Base-by-base conservation (phyloP, 306 rosid genomes). In the Cicer pinnatifidum region DNA sequence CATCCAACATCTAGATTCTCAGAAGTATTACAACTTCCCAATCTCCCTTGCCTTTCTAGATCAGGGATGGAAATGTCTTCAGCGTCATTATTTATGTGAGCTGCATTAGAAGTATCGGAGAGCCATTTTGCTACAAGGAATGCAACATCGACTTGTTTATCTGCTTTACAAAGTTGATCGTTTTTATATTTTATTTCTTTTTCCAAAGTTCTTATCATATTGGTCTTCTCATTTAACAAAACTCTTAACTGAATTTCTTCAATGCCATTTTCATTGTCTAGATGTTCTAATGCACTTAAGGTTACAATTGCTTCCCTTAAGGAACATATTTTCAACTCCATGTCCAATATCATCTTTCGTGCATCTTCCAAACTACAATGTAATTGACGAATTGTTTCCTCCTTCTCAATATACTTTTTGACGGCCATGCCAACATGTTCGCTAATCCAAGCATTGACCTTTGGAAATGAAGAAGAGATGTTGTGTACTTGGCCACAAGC, bases 351-450 rank as follows among this genome's bases (percentile, higher is more conserved):
- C 91, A 84, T 80, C 39, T 68, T 84, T 45, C 80, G 97, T 41
- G 97, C 96, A 76, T 88, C 89, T 85, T 89, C 89, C 92, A 91
- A 84, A 82, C 91, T 89, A 78, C 82, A 80, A 59, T 87, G 83
- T 46, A 94, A 84, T 48, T 84, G 81, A 73, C 79, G 82, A 83
- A 94, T 87, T 77, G 89, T 85, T 87, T 91, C 96, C 84, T 94
- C 97, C 86, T 91, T 94, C 84, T 88, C 92, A 70, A 88, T 58
- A 72, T 78, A 88, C 78, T 85, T 78, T 79, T 72, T 77, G 80
- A 90, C 93, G 80, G 98, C 95, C 86, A 80, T 69, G 77, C 82
- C 82, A 53, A 94, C 86, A 75, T 87, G 88, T 84, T 91, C 92
- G 19, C 82, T 80, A 67, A 91, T 79, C 70, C 84, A 78, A 71